Conservation (phyloP, 2,329 filamentous ascomycete genomes). For the Herpomyces periplanetae region DNA sequence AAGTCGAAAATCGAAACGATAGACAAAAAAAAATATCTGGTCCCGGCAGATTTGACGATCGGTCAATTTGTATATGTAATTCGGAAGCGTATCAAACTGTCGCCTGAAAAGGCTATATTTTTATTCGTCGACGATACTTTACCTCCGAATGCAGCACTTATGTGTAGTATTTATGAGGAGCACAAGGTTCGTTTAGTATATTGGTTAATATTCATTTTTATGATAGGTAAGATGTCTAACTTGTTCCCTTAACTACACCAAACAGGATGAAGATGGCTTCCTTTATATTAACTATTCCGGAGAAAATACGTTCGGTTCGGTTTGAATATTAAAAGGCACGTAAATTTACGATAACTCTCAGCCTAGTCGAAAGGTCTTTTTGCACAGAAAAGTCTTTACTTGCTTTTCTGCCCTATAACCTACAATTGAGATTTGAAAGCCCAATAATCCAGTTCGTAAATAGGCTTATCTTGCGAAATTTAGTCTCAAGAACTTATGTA, state of each 20-base stretch:
- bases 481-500: too few species aligned
- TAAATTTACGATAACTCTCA: too few species aligned
- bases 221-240: too few species aligned
- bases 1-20: constrained; percentile 97
- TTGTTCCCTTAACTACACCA: constrained; percentile 1
- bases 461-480: too few species aligned
- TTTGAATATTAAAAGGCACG: too few species aligned
- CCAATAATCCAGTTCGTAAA: too few species aligned
- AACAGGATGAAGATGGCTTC: constrained; percentile 29
- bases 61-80: constrained; percentile 99
- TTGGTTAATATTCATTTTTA: constrained; percentile 1
- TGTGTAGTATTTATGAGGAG: constrained; percentile 98
- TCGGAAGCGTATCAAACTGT: constrained; percentile 97
- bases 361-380: too few species aligned
- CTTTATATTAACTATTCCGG: constrained; percentile 96
- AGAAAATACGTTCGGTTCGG: too few species aligned
- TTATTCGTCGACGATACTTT: constrained; percentile 98
- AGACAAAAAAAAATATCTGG: constrained; percentile 99
- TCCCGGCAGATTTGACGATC: constrained; percentile 83
- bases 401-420: too few species aligned
- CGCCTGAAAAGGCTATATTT: constrained; percentile 97
- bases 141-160: constrained; percentile 74
- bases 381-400: too few species aligned
- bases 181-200: constrained; percentile 31
- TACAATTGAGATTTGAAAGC: too few species aligned